These are phyloP conservation scores for Curvularia verruculosa DNA, from an alignment of 2,329 filamentous ascomycete genomes.

Conservation along the genomic window DNA sequence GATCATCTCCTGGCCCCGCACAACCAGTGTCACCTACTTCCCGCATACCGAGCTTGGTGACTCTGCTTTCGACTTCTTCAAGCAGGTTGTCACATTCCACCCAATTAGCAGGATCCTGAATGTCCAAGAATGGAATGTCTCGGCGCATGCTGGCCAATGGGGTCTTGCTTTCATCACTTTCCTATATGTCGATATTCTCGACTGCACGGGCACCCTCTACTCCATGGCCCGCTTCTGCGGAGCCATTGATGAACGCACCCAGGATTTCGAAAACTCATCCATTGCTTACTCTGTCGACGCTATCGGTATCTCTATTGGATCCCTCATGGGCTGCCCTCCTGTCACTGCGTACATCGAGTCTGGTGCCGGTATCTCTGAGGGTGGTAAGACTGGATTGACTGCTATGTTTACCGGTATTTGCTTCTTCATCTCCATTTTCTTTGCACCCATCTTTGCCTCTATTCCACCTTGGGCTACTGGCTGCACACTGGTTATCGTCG, in stretches of 20 bases:
- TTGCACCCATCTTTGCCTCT: conserved; percentile 87
- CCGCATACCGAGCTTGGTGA: conserved; percentile 73
- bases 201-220: conserved; percentile 83
- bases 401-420: conserved; percentile 78
- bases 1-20: conserved; percentile 85
- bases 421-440: conserved; percentile 82
- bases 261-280: conserved; percentile 86
- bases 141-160: conserved; percentile 74
- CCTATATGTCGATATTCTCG: conserved; percentile 87
- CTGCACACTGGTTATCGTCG: conserved; percentile 84
- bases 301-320: conserved; percentile 78
- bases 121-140: conserved; percentile 76
- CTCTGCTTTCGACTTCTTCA: conserved; percentile 82
- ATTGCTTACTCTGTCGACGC: conserved; percentile 86
- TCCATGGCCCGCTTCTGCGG: conserved; percentile 87
- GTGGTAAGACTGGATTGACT: conserved; percentile 83
- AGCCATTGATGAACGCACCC: conserved; percentile 78
- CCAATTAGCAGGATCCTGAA: conserved; percentile 71
- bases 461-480: conserved; percentile 91
- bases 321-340: conserved; percentile 76
- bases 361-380: conserved; percentile 88
- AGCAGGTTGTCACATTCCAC: conserved; percentile 84
- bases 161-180: conserved; percentile 86
- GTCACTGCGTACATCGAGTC: conserved; percentile 89
- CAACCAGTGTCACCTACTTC: conserved; percentile 79